These are phyloP conservation scores for Solanum ossicruentum DNA, from an alignment of 257 asterid genomes.

Conservation along the genomic window DNA sequence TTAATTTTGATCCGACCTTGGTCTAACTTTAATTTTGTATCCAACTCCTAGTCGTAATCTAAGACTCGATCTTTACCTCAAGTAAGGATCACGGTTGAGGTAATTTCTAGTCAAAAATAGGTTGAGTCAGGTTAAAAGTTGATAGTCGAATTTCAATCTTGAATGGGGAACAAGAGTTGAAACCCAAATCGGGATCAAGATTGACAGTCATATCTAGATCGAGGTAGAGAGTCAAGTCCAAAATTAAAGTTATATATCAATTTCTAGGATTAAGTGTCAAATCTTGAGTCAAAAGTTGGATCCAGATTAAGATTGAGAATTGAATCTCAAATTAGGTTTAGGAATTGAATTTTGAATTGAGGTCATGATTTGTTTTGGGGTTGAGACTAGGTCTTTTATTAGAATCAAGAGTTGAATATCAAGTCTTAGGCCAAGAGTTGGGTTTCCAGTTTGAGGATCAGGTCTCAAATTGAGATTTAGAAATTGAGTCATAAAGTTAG, in stretches of 20 bases:
- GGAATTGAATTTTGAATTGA: too few species aligned
- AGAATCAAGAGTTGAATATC: background rate
- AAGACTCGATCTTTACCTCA: background rate
- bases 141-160: background rate
- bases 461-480: background rate
- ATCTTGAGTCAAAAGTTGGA: too few species aligned
- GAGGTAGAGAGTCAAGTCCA: background rate
- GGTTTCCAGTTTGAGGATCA: background rate
- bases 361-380: background rate
- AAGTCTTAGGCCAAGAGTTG: background rate
- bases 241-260: background rate
- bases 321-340: background rate
- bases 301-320: fast-evolving
- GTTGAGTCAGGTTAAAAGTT: background rate
- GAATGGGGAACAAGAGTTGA: background rate
- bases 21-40: background rate
- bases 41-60: background rate
- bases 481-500: too few species aligned
- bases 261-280: too few species aligned
- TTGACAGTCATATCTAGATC: background rate
- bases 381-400: background rate
- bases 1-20: background rate
- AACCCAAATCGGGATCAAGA: background rate
- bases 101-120: background rate
- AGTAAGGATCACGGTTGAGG: background rate